Evolutionary conservation across 257 asterid species (phyloP), one percentile per base, ranked within the genome.

Genomic region (Lithospermum erythrorhizon): DNA sequence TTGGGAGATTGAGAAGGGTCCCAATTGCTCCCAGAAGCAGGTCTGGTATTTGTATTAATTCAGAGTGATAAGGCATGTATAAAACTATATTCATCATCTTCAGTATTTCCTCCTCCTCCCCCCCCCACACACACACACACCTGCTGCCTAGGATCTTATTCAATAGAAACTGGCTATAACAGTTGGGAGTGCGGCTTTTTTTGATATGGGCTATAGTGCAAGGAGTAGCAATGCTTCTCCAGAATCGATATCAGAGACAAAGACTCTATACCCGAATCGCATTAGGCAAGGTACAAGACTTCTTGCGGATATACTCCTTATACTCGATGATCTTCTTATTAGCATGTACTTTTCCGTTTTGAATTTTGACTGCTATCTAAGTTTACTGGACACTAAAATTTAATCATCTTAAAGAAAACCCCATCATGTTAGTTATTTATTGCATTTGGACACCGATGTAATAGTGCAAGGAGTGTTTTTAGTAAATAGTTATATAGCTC

Each of bases 201-300:
- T 68, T 90, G 79, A 73, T 72, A 67, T 90, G 98, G 98, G 98
- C 98, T 63, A 85, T 87, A 55, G 83, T 90, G 95, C 98, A 90
- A 83, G 98, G 96, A 37, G 76, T 87, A 73, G 84, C 94, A 62
- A 90, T 90, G 98, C 77, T 90, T 66, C 96, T 87, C 73, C 98
- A 90, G 75, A 87, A 90, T 67, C 80, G 82, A 75, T 90, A 90
- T 72, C 98, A 90, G 64, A 70, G 96, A 67, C 98, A 90, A 83
- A 81, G 98, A 73, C 86, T 90, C 24, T 90, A 90, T 68, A 90
- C 98, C 61, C 96, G 98, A 18, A 90, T 90, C 70, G 98, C 98
- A 3, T 82, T 90, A 72, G 98, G 98, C 72, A 90, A 90, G 96
- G 97, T 86, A 70, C 53, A 20, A 60, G 21, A 27, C 11, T 6